Percentiles rank a stretch among this genome's conserved stretches.
Evolutionary conservation across 768 basidiomycete species (phyloP).

Genomic region (Auricularia cornea): DNA sequence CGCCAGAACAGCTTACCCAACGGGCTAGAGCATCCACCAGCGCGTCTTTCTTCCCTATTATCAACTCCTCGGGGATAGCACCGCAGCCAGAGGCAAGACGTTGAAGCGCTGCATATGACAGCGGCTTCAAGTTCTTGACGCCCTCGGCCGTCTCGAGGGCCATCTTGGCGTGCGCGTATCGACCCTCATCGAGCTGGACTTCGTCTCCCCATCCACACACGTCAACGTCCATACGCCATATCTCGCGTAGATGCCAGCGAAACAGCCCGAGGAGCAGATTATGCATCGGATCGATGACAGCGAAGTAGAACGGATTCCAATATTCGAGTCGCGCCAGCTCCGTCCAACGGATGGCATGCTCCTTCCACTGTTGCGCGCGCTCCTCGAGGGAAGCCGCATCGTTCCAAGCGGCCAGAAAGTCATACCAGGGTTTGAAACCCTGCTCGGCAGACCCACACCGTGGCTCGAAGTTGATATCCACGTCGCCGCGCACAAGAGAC

Average conservation of each 20-base stretch:
- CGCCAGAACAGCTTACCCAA: too few relatives aligned
- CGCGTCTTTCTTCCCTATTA: too few relatives aligned
- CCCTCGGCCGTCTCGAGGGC: neutral
- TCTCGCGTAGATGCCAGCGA: neutral
- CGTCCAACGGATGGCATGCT: constrained; percentile 22
- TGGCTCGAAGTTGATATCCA: neutral
- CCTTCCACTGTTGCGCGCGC: constrained; percentile 8
- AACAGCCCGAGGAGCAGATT: neutral
- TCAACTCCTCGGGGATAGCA: too few relatives aligned
- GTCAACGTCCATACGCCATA: neutral
- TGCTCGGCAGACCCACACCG: too few relatives aligned
- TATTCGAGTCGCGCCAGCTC: constrained; percentile 29
- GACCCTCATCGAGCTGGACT: neutral
- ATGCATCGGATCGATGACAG: constrained; percentile 23
- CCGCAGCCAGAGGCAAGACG: too few relatives aligned
- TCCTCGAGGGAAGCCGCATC: too few relatives aligned
- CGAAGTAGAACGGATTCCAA: constrained; percentile 26
- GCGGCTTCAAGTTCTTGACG: too few relatives aligned
- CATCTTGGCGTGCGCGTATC: neutral
- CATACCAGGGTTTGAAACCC: neutral
- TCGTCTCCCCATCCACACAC: too few relatives aligned
- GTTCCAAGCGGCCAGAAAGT: neutral
- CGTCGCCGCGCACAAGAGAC: neutral
- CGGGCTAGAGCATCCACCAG: too few relatives aligned
- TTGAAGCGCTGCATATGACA: too few relatives aligned